Percentiles rank a stretch among this genome's conserved stretches.
phyloP scores from a whole-genome alignment of 73 alveolate species.

The Vitrella brassicaformis region DNA sequence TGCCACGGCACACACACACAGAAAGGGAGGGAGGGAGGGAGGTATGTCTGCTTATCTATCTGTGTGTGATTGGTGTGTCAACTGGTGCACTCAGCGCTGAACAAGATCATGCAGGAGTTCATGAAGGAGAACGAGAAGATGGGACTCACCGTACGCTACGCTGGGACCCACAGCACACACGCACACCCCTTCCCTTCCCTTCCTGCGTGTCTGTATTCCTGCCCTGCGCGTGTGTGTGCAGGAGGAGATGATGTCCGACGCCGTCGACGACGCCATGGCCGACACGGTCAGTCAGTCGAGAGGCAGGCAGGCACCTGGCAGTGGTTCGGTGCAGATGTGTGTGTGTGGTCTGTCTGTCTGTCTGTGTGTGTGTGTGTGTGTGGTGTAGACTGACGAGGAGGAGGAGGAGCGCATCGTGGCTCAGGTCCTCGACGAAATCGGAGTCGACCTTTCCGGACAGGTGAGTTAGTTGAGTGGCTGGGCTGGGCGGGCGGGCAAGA shows the following conservation, averaged over 20 bases:
- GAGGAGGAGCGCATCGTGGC: neutral
- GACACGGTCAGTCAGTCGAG: neutral
- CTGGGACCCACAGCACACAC: too few relatives aligned
- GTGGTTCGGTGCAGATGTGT: neutral
- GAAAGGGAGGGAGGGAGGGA: too few relatives aligned
- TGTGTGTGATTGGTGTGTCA: too few relatives aligned
- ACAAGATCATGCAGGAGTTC: conserved; percentile 33
- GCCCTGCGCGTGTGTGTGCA: too few relatives aligned
- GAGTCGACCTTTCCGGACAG: neutral
- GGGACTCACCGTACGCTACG: conserved; percentile 48
- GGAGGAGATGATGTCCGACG: conserved; percentile 41
- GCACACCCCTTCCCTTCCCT: too few relatives aligned
- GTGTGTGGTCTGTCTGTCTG: neutral
- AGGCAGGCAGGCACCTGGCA: too few relatives aligned
- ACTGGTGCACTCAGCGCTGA: too few relatives aligned
- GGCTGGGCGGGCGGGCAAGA: neutral
- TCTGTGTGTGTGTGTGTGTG: neutral
- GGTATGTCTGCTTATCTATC: too few relatives aligned
- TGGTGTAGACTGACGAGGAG: neutral
- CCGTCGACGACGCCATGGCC: neutral
- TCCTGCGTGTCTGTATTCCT: too few relatives aligned
- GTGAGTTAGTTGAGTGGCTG: neutral
- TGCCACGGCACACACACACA: too few relatives aligned
- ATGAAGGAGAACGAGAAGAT: conserved; percentile 37
- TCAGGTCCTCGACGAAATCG: neutral